Conservation (phyloP, 768 basidiomycete genomes). For the Collybiopsis confluens region DNA sequence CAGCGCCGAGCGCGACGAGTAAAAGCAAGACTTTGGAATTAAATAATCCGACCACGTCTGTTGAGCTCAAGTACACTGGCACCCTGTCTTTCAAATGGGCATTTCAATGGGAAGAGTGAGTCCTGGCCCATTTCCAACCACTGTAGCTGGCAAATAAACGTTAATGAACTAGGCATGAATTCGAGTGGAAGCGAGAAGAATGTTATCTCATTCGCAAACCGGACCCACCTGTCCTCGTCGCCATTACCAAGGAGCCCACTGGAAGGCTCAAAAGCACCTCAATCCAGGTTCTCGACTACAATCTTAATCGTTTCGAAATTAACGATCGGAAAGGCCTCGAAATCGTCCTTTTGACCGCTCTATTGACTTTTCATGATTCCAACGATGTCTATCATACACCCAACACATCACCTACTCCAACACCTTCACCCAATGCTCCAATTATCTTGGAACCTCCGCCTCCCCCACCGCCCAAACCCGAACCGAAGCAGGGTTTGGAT, state of each 20-base stretch:
- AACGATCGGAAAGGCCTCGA: constrained; percentile 83
- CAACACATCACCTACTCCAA: background rate
- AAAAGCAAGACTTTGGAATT: constrained; percentile 76
- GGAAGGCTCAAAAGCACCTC: constrained; percentile 60
- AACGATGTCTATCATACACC: constrained; percentile 52
- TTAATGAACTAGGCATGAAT: constrained; percentile 54
- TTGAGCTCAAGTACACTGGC: constrained; percentile 74
- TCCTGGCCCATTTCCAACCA: too few species aligned
- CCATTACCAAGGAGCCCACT: constrained; percentile 71
- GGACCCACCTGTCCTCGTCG: constrained; percentile 82
- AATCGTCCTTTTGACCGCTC: constrained; percentile 70
- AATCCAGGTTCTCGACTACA: constrained; percentile 81
- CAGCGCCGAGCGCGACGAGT: constrained; percentile 56
- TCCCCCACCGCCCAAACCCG: constrained; percentile 53
- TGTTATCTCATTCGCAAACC: constrained; percentile 83
- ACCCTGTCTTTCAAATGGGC: constrained; percentile 71
- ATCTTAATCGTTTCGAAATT: constrained; percentile 80
- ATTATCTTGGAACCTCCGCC: constrained; percentile 29
- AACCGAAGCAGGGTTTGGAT: constrained; percentile 61
- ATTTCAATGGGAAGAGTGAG: constrained; percentile 83
- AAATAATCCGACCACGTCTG: constrained; percentile 63
- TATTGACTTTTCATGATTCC: constrained; percentile 73
- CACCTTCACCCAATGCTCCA: background rate
- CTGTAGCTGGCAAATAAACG: too few species aligned
- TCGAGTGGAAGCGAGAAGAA: constrained; percentile 83